Evolutionary conservation across 306 rosid species (phyloP), one percentile per base, ranked within the genome.

Genomic region (cucumber (Cucumis sativus)): DNA sequence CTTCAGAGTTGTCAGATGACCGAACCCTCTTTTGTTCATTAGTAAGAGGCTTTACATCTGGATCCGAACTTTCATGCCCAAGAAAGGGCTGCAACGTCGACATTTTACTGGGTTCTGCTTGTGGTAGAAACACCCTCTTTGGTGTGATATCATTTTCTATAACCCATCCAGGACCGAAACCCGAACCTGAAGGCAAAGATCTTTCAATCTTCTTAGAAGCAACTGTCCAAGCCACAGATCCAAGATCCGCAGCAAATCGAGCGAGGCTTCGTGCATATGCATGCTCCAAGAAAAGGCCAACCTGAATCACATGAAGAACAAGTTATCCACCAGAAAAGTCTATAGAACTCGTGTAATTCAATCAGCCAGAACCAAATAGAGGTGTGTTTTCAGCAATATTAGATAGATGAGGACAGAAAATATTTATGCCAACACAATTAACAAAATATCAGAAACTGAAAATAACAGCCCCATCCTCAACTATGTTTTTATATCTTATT

Each of bases 111-210:
- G 69, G 47, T 7, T 65, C 77, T 3, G 75, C 56, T 47, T 82
- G 66, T n/a, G 83, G 73, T 43, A 60, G 72, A 66, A 74, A 62
- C 51, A 80, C 74, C 76, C 80, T 75, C 39, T 64, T 63, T 68
- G 77, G 87, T 39, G 65, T 49, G 63, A 80, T 30, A 71, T 89
- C 94, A 65, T 87, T 83, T 75, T 89, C 93, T 30, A 83, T 88
- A 74, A 87, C 88, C 94, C 94, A 89, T 61, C 91, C 94, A 43
- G 83, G 90, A 80, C 94, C 94, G 41, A 83, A 89, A 66, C 78
- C 84, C 28, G 80, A 74, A 70, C 86, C 87, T 35, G 82, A 47
- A 16, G 88, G 84, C 80, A 89, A 74, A 61, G 84, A 83, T 67
- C 83, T 84, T 75, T 82, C 88, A 1, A 88, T 84, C 82, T 66